Evolutionary conservation across 345 rosid genomes (phyloP), one percentile per base, ranked within the genome.

Genomic region (Lumnitzera littorea): DNA sequence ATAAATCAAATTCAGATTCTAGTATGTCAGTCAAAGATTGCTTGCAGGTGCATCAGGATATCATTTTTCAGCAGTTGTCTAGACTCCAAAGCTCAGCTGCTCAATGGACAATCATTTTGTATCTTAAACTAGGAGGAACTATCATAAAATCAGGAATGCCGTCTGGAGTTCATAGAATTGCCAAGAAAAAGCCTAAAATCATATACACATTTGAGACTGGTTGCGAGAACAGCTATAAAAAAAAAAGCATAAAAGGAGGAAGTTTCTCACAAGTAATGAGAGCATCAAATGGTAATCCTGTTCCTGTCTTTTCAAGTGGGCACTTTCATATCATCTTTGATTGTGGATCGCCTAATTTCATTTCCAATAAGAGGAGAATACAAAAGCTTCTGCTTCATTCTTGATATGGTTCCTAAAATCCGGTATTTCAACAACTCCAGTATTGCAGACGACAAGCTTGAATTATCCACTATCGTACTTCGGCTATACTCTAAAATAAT

Each of bases 401-500:
- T 76, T 53, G 50, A 63, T 17, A 59, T 41, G 48, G 43, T 11
- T 29, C 53, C 59, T 5, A 72, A 63, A 55, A 80, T 27, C 68
- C 62, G 60, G 65, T 61, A 36, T 51, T 58, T 80, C 61, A 79
- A 60, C 46, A 88, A 51, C 69, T 88, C 95, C 53, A 74, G 12
- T 17, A 72, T 53, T 25, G 77, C 53, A 49, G 85, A 65, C 57
- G 78, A 60, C 61, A 88, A 61, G 31, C 87, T 76, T 12, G 80
- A 72, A 50, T 74, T 68, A 16, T 84, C 85, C 62, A 74, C 58
- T 24, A 73, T 67, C 17, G 79, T 72, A 74, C 81, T 88, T 53
- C 64, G 62, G 14, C 63, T 63, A 41, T 94, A 88, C 84, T 90
- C 95, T 52, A 90, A 77, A 70, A 90, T 61, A 91, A 96, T 78